These are phyloP conservation scores for Ustilago curta DNA, from an alignment of 1,284 basidiomycete genomes.

Conservation along the genomic window DNA sequence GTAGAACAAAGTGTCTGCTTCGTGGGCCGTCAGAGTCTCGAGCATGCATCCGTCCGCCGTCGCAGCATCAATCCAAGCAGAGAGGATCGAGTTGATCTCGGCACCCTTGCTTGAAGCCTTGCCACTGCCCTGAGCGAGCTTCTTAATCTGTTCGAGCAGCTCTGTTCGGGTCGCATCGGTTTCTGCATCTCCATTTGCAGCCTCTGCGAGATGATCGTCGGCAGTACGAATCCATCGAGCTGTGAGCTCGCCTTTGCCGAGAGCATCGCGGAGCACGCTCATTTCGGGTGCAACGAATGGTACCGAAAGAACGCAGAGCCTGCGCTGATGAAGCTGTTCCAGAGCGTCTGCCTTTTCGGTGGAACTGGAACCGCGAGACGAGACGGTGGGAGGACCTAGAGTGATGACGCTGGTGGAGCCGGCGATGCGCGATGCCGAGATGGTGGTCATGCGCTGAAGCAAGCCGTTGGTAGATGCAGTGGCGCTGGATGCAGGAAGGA, in stretches of 20 bases:
- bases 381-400: conserved; percentile 30
- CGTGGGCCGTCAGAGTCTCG: conserved; percentile 33
- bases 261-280: conserved; percentile 46
- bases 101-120: conserved; percentile 8
- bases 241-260: conserved; percentile 50
- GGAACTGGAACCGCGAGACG: conserved; percentile 15
- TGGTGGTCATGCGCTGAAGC: conserved; percentile 32
- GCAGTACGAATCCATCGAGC: conserved; percentile 26
- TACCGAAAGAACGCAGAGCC: conserved; percentile 33
- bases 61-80: conserved; percentile 18
- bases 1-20: conserved; percentile 29
- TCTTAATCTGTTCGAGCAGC: conserved; percentile 27
- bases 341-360: conserved; percentile 26
- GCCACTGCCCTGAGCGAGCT: conserved; percentile 8
- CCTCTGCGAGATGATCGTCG: conserved; percentile 1
- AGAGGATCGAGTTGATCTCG: conserved; percentile 18
- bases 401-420: conserved; percentile 40
- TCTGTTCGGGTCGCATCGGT: conserved; percentile 20
- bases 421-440: conserved; percentile 44
- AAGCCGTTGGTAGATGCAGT: conserved; percentile 10
- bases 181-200: background rate
- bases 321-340: conserved; percentile 38
- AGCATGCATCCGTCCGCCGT: conserved; percentile 38
- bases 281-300: conserved; percentile 38
- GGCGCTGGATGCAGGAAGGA: conserved; percentile 16